Percentiles rank a stretch among this genome's conserved stretches.
Evolutionary conservation across 2,329 filamentous ascomycete genomes (phyloP).

Genomic region (Fusarium oxysporum): DNA sequence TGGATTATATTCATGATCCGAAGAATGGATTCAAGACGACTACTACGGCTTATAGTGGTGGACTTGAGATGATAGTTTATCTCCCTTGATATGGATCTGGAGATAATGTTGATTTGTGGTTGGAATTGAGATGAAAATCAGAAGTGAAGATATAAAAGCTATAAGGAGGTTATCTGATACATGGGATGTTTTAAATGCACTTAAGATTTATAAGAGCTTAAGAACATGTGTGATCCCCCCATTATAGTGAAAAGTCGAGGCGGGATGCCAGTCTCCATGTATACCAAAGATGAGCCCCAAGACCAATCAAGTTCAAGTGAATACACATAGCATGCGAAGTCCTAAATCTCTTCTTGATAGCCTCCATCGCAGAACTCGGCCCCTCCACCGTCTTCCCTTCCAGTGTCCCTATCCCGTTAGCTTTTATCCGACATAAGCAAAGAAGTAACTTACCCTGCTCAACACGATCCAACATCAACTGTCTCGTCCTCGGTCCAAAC

Average conservation of each 20-base stretch:
- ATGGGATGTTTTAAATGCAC: fast-evolving
- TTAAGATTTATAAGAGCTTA: not conserved
- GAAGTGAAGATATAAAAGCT: not conserved
- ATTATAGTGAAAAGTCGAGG: slow-evolving; percentile 18
- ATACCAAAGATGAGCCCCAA: slow-evolving; percentile 49
- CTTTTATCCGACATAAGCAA: too few relatives aligned
- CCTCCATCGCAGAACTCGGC: slow-evolving; percentile 25
- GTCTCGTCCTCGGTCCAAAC: slow-evolving; percentile 52
- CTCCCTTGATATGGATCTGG: not conserved
- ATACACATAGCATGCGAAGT: slow-evolving; percentile 56
- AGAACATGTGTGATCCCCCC: not conserved
- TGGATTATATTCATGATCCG: slow-evolving; percentile 58
- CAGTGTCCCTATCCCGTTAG: slow-evolving; percentile 20
- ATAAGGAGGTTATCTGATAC: not conserved
- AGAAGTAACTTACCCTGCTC: slow-evolving; percentile 34
- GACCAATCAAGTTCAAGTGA: slow-evolving; percentile 54
- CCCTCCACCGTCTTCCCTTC: slow-evolving; percentile 27
- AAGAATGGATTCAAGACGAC: slow-evolving; percentile 61
- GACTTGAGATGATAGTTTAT: slow-evolving; percentile 47
- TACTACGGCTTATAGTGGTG: slow-evolving; percentile 49
- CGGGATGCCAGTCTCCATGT: slow-evolving; percentile 45
- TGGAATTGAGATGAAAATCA: fast-evolving
- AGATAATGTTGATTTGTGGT: slow-evolving; percentile 33
- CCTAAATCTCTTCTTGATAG: slow-evolving; percentile 48
- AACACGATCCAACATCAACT: slow-evolving; percentile 44